Base-by-base conservation (phyloP, 176 grass and related monocot genomes). In the Bolboschoenus planiculmis region DNA sequence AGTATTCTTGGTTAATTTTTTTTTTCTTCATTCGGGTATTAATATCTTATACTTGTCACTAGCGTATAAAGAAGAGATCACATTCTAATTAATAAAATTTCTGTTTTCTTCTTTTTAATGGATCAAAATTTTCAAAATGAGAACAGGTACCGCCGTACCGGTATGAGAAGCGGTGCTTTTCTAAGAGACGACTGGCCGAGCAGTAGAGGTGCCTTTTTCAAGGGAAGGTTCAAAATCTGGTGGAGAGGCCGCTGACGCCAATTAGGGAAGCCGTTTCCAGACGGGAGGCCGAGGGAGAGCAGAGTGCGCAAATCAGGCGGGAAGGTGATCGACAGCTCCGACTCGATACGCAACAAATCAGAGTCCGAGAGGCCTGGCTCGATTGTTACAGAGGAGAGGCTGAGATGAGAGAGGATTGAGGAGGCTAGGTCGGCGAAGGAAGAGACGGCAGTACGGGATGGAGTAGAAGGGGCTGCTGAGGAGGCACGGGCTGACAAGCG, bases 401-500 rank as follows among this genome's bases (percentile, higher is more conserved):
- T 61, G 27, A 95, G 88, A 81, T 92, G 93, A 3, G 93, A 74
- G 15, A 92, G 43, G 2, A 95, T 60, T 10, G 79, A 86, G 58
- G 81, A 50, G 0, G 67, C 82, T 55, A 90, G 84, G 10, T 88
- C 90, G 6, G 82, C 60, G 44, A 83, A 84, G 10, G 78, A 89
- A 7, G 50, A 48, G 6, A 66, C 33, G 20, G 72, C 11, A 26
- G 88, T 84, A 29, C 67, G 64, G 15, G 82, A 78, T 1, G 86
- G 86, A 1, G 84, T 36, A 14, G 90, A 78, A 54, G 81, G 82
- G 35, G 81, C 54, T 8, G 92, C 79, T 0, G 93, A 78, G 27
- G 90, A 86, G 7, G 93, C 93, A 39, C 93, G 90, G 8, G 78
- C 81, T 48, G 93, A 96, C 48, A 96, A 88, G 4, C 90, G 90